Base-by-base conservation (phyloP, 2,329 filamentous ascomycete genomes). In the Fonsecaea monophora region DNA sequence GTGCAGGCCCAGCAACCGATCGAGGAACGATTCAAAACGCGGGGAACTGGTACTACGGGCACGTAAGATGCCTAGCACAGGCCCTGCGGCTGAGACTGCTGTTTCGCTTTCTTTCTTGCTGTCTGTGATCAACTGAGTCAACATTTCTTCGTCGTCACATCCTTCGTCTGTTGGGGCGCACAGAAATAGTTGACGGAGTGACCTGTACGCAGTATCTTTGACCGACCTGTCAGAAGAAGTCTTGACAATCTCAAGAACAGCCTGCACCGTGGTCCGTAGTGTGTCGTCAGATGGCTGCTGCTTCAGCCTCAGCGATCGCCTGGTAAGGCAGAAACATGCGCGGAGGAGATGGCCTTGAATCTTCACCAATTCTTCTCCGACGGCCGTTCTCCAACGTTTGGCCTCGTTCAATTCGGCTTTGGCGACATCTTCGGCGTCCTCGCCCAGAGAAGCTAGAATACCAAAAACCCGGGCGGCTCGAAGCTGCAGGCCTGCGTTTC, bases 31-130 rank as follows among this genome's bases (percentile, higher is more conserved):
- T 1, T 60, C 12, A 34, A 65, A 62, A 3, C 76, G 73, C 2
- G 81, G 79, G 37, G 77, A 73, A 34, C 73, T 67, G 4, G 75
- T 74, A 18, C 76, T 73, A 15, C 37, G 21, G 5, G 75, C 78
- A 73, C 70, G 86, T 60, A 92, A 85, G 0, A 63, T 59, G 0
- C 60, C 64, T 7, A 72, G 38, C 2, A 98, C 80, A 56, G 91
- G 86, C 0, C 95, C 95, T 4, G 98, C 82, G 2, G 92, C 88
- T n/a, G 86, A 78, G 58, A 97, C 94, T 0, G 94, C 91, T 64
- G 86, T 89, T 74, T 96, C 94, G 64, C 92, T 91, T 8, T 92
- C 91, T 65, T 90, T 88, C 75, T 93, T 95, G 9, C 92, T 90
- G 67, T 90, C 86, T 0, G 84, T 81, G 5, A 86, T 83, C 0